Evolutionary conservation across 2,329 filamentous ascomycete species (phyloP), one percentile per base, ranked within the genome.

Genomic region (Colletotrichum theobromicola): DNA sequence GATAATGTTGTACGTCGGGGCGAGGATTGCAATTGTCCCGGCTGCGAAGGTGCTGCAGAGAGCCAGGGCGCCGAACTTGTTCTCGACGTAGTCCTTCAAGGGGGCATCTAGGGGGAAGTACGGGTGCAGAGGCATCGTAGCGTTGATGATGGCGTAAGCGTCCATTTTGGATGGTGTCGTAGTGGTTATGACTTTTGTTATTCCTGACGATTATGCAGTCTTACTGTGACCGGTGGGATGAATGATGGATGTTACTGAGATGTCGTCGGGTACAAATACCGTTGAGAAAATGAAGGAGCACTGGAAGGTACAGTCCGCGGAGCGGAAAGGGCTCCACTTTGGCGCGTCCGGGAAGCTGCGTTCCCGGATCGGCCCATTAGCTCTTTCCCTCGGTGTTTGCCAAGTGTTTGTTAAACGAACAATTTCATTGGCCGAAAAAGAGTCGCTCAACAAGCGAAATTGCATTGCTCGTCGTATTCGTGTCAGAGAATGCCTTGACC

Each of bases 31-130:
- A 0, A 85, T 82, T 79, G 90, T 91, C 26, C 89, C 89, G 7
- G 85, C 84, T 13, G 88, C 87, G 78, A 95, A 95, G 69, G 87
- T 86, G 46, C 83, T 82, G 13, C 95, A 87, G 8, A 96, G 87
- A 7, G 88, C 84, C 1, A 88, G 80, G 7, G 93, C 88, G 61
- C 88, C 86, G 80, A 89, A 88, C 74, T 92, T 89, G 81, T 96
- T 96, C 78, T 92, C 89, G 57, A 91, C 84, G 83, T 94, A 95
- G 75, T 87, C 89, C 4, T 88, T 83, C 72, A 96, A 90, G 21
- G 87, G 84, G 46, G 91, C 88, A 67, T 91, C 89, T 26, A 92
- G 80, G 7, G 94, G 94, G 80, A 93, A 95, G 85, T 94, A 96
- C 1, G 93, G 93, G 81, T 95, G 93, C 18, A 18, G 32, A 4